Base-by-base conservation (phyloP, 768 basidiomycete genomes). In the Mycena metata region DNA sequence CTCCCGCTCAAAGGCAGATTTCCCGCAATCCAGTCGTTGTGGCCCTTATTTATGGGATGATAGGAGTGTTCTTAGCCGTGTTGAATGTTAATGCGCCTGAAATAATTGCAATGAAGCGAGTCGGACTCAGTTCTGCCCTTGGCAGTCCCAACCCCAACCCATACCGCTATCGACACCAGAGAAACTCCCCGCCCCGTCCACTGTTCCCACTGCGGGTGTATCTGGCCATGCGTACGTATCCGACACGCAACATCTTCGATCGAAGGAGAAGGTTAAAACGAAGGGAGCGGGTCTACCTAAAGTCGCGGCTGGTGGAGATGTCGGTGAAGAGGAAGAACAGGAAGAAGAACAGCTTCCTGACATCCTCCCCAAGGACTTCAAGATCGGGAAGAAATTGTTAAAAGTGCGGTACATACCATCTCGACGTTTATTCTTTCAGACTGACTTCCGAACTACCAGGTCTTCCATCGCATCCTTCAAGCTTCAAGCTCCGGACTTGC, bases 401-500 rank as follows among this genome's bases (percentile, higher is more conserved):
- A 72, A 72, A 56, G 71, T 63, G 30, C 21, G 21, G 10, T 5
- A n/a, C n/a, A n/a, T n/a, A 35, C 26, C 3, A 21, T 30, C 15
- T 56, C 26, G 3, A 0, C 17, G 56, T 58, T 47, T 12, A 10
- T 41, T n/a, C 30, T 30, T 41, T n/a, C 24, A 21, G 5, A 42
- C 24, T 26, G 13, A 47, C n/a, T 19, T 7, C 17, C 56, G 1
- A 11, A 26, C 21, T 17, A 24, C 21, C 24, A 69, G 64, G 43
- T 66, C 15, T 69, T 69, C 39, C 63, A 69, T 45, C 64, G 68
- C 3, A 61, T 72, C 41, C 68, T 72, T 17, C 59, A 61, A n/a
- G n/a, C n/a, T n/a, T n/a, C n/a, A n/a, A 35, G 52, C 60, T 13
- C 60, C 64, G 2, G 66, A 67, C n/a, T 15, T 9, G 2, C 49